phyloP scores from a whole-genome alignment of 768 basidiomycete species.

The Lactifluus piperatus region DNA sequence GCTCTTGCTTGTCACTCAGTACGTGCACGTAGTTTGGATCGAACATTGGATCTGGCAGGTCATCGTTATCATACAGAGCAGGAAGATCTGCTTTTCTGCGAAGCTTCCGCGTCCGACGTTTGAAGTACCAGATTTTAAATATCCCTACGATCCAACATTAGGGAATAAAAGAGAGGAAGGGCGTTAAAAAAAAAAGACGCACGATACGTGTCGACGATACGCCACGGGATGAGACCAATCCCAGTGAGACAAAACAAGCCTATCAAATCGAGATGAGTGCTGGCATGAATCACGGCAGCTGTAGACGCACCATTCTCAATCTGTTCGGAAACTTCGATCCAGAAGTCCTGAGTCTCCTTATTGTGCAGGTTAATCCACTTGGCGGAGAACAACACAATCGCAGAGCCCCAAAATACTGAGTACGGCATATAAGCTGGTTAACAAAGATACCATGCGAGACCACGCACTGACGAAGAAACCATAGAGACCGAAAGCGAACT shows the following conservation, averaged over 20 bases:
- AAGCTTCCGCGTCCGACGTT: slow-evolving; percentile 47
- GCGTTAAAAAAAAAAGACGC: slow-evolving; percentile 7
- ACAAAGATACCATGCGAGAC: not conserved
- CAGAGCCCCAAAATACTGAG: slow-evolving; percentile 79
- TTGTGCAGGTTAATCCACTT: slow-evolving; percentile 68
- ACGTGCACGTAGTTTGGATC: slow-evolving; percentile 68
- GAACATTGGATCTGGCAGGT: slow-evolving; percentile 69
- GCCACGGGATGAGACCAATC: slow-evolving; percentile 69
- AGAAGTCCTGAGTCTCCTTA: slow-evolving; percentile 60
- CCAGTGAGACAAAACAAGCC: slow-evolving; percentile 76
- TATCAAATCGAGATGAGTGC: slow-evolving; percentile 21
- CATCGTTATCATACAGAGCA: slow-evolving; percentile 62
- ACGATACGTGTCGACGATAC: slow-evolving; percentile 72
- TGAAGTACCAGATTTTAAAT: slow-evolving; percentile 64
- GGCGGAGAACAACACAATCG: slow-evolving; percentile 63
- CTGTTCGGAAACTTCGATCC: slow-evolving; percentile 75
- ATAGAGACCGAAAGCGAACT: slow-evolving; percentile 64
- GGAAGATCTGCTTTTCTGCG: slow-evolving; percentile 58
- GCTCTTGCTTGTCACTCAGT: slow-evolving; percentile 54
- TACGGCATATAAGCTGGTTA: slow-evolving; percentile 1
- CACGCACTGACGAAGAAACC: slow-evolving; percentile 60
- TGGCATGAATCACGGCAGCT: not conserved
- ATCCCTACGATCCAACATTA: slow-evolving; percentile 41
- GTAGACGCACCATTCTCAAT: slow-evolving; percentile 53
- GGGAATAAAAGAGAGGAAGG: not conserved